phyloP scores from a whole-genome alignment of 805 yeast species.

The Metschnikowia shivogae region DNA sequence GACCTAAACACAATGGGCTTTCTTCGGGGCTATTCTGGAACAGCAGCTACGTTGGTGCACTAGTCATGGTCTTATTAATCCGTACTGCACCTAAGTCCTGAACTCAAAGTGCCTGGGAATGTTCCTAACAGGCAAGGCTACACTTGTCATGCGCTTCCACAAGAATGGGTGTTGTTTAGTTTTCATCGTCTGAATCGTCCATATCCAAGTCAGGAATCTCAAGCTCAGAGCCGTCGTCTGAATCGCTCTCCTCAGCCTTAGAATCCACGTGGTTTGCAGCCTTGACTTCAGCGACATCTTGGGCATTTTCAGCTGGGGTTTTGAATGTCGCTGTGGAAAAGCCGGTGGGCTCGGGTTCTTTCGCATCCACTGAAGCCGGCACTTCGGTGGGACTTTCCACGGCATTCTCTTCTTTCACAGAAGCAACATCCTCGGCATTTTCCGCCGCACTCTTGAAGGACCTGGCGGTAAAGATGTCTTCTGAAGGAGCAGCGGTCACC shows the following conservation, averaged over 20 bases:
- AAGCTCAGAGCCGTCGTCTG: constrained; percentile 40
- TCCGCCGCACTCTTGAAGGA: constrained; percentile 2
- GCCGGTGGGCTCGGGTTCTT: background rate
- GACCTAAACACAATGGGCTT: too few species aligned
- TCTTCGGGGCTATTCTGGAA: too few species aligned
- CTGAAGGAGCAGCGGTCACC: background rate
- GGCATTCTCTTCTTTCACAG: constrained; percentile 6
- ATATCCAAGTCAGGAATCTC: constrained; percentile 48
- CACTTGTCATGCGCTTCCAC: too few species aligned
- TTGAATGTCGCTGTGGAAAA: constrained; percentile 5
- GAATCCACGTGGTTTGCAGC: background rate
- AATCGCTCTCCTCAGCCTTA: constrained; percentile 7
- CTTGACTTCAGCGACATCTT: constrained; percentile 5
- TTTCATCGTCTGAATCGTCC: constrained; percentile 41
- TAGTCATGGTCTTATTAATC: too few species aligned
- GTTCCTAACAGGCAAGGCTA: too few species aligned
- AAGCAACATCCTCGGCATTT: constrained; percentile 3
- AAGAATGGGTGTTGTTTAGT: background rate
- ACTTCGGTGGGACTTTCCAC: constrained; percentile 3
- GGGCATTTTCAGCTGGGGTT: constrained; percentile 1
- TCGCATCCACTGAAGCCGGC: background rate
- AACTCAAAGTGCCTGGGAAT: too few species aligned
- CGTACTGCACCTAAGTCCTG: too few species aligned
- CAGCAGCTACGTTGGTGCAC: too few species aligned
- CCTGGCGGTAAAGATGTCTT: constrained; percentile 6